A percentile compares a stretch with the other conserved stretches of the same genome.
These are phyloP conservation scores for Prototheca cutis DNA, from an alignment of 163 green algal genomes.

Conservation along the genomic window DNA sequence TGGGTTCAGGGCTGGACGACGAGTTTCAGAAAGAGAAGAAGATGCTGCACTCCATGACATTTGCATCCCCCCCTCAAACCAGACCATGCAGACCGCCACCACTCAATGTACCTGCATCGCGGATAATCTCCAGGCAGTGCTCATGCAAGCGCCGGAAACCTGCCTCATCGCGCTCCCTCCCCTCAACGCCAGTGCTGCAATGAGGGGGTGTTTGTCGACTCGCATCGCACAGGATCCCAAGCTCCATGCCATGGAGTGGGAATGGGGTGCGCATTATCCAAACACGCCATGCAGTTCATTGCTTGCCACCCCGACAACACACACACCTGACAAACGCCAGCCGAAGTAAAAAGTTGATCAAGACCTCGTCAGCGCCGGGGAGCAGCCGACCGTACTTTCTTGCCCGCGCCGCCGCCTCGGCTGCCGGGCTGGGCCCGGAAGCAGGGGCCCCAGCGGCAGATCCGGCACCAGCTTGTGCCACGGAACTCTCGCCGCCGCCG, in stretches of 20 bases:
- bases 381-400: constrained; percentile 47
- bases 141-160: constrained; percentile 16
- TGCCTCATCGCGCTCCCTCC: background rate
- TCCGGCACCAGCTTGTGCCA: no score
- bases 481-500: background rate
- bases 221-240: no score
- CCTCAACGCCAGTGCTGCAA: background rate
- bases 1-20: no score
- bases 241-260: no score
- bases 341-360: constrained; percentile 82
- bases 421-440: background rate
- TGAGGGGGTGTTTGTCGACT: no score
- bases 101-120: background rate
- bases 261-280: no score
- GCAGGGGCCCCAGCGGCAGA: no score
- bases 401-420: constrained; percentile 1
- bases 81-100: no score
- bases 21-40: no score
- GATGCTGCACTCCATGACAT: no score
- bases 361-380: constrained; percentile 54
- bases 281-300: no score
- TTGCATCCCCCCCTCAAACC: no score
- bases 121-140: constrained; percentile 41
- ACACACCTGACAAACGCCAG: constrained; percentile 61
- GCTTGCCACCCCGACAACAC: constrained; percentile 1